Conservation (phyloP, 2,329 filamentous ascomycete species). For the Fusarium torulosum region DNA sequence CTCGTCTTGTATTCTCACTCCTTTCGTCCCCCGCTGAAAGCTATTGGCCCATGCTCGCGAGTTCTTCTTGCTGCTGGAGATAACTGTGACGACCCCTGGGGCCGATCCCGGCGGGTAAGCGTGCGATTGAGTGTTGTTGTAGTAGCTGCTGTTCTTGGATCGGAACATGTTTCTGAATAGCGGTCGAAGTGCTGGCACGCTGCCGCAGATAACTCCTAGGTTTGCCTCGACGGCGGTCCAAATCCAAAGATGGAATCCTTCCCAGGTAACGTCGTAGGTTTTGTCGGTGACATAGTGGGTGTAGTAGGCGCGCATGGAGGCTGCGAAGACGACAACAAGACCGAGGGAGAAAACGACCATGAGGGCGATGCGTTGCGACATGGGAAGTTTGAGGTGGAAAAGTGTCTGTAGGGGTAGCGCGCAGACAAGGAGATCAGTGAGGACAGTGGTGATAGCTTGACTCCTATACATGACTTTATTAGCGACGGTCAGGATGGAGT, state of each 20-base stretch:
- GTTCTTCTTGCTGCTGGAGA: constrained; percentile 30
- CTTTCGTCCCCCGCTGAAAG: constrained; percentile 40
- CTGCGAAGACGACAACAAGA: constrained; percentile 54
- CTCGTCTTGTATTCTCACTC: constrained; percentile 44
- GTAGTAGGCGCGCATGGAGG: constrained; percentile 55
- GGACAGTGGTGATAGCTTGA: constrained; percentile 52
- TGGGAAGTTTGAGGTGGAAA: constrained; percentile 50
- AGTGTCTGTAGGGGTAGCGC: constrained; percentile 55
- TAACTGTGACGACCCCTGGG: constrained; percentile 31
- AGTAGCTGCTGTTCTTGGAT: constrained; percentile 45
- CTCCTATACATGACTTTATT: constrained; percentile 28
- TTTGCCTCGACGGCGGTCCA: constrained; percentile 59
- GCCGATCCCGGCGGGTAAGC: constrained; percentile 36
- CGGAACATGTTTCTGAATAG: constrained; percentile 46
- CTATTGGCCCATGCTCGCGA: constrained; percentile 39
- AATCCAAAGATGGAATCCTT: constrained; percentile 57
- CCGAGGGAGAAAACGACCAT: constrained; percentile 56
- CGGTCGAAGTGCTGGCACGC: constrained; percentile 52
- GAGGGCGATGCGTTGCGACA: constrained; percentile 52
- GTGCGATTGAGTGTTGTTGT: constrained; percentile 37
- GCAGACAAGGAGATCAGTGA: constrained; percentile 54
- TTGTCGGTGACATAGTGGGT: constrained; percentile 51
- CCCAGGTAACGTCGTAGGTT: constrained; percentile 58
- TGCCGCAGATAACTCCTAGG: constrained; percentile 58
- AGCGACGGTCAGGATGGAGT: neutral